These are phyloP conservation scores for Lotus japonicus DNA, from an alignment of 306 rosid species.

Conservation along the genomic window DNA sequence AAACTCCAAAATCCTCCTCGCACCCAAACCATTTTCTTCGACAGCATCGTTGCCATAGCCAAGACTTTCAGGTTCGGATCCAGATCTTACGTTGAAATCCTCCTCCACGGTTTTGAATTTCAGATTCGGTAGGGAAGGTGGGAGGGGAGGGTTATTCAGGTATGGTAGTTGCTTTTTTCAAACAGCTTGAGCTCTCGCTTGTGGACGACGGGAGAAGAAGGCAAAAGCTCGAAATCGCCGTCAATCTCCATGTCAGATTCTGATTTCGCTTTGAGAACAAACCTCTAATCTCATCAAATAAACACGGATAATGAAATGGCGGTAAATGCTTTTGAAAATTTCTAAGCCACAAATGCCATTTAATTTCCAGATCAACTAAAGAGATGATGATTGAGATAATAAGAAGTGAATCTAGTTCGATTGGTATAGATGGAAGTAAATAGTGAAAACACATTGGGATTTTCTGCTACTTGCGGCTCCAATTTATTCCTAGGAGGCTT, in stretches of 20 bases:
- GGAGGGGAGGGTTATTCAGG: conserved; percentile 19
- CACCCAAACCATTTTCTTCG: conserved; percentile 27
- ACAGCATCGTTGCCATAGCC: neutral
- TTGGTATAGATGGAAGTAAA: no score
- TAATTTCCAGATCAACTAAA: no score
- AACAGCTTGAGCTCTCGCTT: conserved; percentile 64
- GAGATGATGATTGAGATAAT: no score
- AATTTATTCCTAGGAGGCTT: no score
- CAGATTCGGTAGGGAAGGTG: conserved; percentile 12
- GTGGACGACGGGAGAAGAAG: conserved; percentile 44
- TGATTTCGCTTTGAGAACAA: neutral
- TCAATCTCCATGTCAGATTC: conserved; percentile 72
- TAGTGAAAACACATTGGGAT: no score
- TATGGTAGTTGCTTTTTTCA: conserved; percentile 58
- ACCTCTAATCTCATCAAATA: neutral
- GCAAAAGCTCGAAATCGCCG: conserved; percentile 45
- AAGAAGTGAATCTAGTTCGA: no score
- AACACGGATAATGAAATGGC: conserved; percentile 22
- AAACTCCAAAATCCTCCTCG: conserved; percentile 53
- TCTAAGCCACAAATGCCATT: no score
- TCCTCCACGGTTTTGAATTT: conserved; percentile 16
- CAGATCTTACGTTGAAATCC: conserved; percentile 17
- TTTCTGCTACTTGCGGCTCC: no score
- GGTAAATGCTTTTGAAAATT: conserved; percentile 29
- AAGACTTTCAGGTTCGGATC: conserved; percentile 7